Conservation (phyloP, 345 rosid species). For the Raphanus sativus region DNA sequence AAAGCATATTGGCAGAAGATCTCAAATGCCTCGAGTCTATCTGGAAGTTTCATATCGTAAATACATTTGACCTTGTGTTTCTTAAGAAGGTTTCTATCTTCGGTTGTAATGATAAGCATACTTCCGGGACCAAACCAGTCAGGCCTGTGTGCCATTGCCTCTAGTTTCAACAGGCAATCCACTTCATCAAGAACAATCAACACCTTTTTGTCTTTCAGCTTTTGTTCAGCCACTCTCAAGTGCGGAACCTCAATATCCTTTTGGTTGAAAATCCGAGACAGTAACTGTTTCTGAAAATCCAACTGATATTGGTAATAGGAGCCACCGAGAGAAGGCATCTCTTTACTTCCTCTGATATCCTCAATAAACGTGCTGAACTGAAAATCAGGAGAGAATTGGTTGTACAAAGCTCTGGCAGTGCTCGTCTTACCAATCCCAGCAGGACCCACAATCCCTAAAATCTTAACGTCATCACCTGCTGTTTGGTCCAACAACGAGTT, state of each 20-base stretch:
- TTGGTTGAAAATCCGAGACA: not conserved
- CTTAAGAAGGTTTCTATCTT: not conserved
- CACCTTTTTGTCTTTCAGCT: not conserved
- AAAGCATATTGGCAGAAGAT: not conserved
- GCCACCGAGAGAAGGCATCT: not conserved
- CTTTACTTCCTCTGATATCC: not conserved
- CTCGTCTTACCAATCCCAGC: not conserved
- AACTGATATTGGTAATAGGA: not conserved
- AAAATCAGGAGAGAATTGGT: not conserved
- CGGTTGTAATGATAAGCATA: not conserved
- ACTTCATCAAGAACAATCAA: slow-evolving; percentile 1
- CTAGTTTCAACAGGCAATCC: not conserved
- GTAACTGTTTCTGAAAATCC: not conserved
- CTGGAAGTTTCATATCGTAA: not conserved
- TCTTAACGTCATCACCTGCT: not conserved
- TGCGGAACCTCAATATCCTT: not conserved
- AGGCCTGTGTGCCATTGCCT: not conserved
- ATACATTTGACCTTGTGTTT: not conserved
- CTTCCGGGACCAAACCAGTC: not conserved
- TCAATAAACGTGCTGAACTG: not conserved
- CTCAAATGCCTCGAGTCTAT: not conserved
- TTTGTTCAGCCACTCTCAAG: not conserved
- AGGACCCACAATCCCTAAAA: not conserved
- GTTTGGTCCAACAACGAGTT: not conserved
- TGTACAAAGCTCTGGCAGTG: not conserved